Percentiles rank a stretch among this genome's conserved stretches.
Conservation (phyloP, 2,329 filamentous ascomycete genomes). For the Tolypocladium guangdongense region DNA sequence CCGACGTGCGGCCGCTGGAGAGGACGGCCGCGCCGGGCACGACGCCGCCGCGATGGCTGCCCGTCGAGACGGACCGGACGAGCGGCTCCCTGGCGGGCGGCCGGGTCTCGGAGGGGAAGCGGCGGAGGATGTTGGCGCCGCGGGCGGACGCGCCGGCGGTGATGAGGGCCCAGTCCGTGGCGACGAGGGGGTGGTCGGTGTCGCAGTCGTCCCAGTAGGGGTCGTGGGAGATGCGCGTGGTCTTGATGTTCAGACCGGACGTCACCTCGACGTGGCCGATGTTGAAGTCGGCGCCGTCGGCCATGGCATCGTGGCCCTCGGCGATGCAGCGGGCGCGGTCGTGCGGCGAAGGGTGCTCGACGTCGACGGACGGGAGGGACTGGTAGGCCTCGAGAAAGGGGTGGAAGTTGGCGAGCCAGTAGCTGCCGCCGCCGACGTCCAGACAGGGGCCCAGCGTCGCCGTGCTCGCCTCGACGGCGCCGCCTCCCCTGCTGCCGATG, state of each 20-base stretch:
- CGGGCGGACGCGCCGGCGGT: conserved; percentile 15
- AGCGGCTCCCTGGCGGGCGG: conserved; percentile 20
- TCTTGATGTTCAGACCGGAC: conserved; percentile 30
- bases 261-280: conserved; percentile 27
- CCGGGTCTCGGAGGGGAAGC: conserved; percentile 24
- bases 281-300: conserved; percentile 14
- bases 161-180: conserved; percentile 34
- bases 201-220: conserved; percentile 32
- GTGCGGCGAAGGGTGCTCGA: conserved; percentile 31
- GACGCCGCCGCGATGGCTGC: conserved; percentile 9
- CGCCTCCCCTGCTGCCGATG: conserved; percentile 24
- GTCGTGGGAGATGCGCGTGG: conserved; percentile 31
- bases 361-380: conserved; percentile 12
- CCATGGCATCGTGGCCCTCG: conserved; percentile 26
- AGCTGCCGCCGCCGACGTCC: conserved; percentile 23
- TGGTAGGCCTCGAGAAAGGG: conserved; percentile 28
- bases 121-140: conserved; percentile 29
- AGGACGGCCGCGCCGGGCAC: conserved; percentile 24
- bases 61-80: conserved; percentile 15
- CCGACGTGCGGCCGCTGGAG: conserved; percentile 32
- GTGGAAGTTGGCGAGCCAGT: conserved; percentile 33
- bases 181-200: conserved; percentile 27
- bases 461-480: conserved; percentile 21
- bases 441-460: conserved; percentile 32
- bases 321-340: conserved; percentile 25